Evolutionary conservation across 306 rosid species (phyloP).

Genomic region (Acmispon strigosus): DNA sequence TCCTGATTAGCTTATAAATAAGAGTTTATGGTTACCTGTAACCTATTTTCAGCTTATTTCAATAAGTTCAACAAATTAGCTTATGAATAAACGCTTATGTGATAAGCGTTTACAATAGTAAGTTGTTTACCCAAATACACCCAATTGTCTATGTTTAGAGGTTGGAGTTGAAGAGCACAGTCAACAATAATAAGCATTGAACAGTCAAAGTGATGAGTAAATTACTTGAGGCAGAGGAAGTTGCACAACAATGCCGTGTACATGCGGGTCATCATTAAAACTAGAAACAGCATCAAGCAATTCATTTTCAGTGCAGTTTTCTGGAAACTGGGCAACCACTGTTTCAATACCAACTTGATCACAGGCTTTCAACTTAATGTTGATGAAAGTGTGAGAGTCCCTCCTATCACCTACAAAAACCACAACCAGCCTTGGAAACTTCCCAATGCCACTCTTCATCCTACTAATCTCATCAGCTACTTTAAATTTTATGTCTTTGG

Average conservation of each 20-base stretch:
- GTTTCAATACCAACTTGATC: constrained; percentile 49
- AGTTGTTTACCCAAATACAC: too few relatives aligned
- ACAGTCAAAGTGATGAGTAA: background rate
- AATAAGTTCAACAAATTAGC: too few relatives aligned
- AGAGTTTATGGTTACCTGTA: too few relatives aligned
- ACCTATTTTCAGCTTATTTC: too few relatives aligned
- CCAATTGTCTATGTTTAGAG: too few relatives aligned
- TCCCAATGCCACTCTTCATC: constrained; percentile 36
- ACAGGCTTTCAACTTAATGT: constrained; percentile 46
- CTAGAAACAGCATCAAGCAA: constrained; percentile 35
- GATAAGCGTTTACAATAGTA: too few relatives aligned
- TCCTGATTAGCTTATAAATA: too few relatives aligned
- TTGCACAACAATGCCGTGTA: constrained; percentile 54
- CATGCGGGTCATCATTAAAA: constrained; percentile 34
- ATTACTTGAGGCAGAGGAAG: constrained; percentile 56
- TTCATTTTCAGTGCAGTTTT: constrained; percentile 37
- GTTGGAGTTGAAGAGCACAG: too few relatives aligned
- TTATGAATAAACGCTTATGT: too few relatives aligned
- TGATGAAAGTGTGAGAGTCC: constrained; percentile 41
- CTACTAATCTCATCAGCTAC: constrained; percentile 38
- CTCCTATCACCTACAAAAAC: constrained; percentile 48
- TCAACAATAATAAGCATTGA: background rate
- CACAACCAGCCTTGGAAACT: constrained; percentile 39
- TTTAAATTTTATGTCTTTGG: constrained; percentile 20
- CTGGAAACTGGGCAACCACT: constrained; percentile 29